Conservation (phyloP, 176 grass and related monocot species). For the Aegilops longissima region DNA sequence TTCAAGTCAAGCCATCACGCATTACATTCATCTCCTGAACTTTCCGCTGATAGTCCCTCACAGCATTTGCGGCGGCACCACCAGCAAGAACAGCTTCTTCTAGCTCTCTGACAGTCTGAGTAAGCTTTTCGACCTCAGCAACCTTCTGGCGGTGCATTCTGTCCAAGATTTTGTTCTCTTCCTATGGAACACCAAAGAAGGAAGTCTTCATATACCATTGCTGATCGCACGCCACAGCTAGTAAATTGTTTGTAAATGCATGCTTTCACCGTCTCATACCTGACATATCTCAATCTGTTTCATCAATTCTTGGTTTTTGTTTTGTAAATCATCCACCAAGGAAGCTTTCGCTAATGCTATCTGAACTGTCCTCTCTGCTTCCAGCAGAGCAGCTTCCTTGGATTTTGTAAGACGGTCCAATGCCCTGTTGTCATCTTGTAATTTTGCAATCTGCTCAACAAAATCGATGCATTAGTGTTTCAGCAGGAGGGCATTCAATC, state of each 20-base stretch:
- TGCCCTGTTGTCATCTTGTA: conserved; percentile 18
- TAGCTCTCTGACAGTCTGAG: conserved; percentile 86
- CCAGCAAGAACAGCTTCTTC: conserved; percentile 96
- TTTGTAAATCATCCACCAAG: conserved; percentile 93
- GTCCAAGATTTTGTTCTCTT: conserved; percentile 98
- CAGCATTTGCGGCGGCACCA: conserved; percentile 94
- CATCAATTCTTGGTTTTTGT: conserved; percentile 94
- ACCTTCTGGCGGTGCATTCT: conserved; percentile 97
- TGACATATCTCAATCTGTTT: conserved; percentile 98
- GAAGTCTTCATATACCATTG: background rate
- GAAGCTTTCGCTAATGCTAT: conserved; percentile 87
- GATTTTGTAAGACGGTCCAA: conserved; percentile 19
- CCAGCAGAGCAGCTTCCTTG: conserved; percentile 46
- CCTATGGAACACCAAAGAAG: conserved; percentile 44
- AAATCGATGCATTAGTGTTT: conserved; percentile 10
- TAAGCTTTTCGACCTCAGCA: conserved; percentile 95
- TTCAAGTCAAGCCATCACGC: conserved; percentile 1
- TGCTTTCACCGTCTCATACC: conserved; percentile 36
- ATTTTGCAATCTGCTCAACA: conserved; percentile 49
- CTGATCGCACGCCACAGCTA: background rate
- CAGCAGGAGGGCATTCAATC: background rate
- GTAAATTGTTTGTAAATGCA: background rate
- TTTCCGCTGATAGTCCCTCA: conserved; percentile 96
- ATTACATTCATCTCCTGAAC: conserved; percentile 99
- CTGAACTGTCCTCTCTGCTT: conserved; percentile 91